phyloP scores from a whole-genome alignment of 495 filamentous ascomycete genomes.

The Aspergillus homomorphus region DNA sequence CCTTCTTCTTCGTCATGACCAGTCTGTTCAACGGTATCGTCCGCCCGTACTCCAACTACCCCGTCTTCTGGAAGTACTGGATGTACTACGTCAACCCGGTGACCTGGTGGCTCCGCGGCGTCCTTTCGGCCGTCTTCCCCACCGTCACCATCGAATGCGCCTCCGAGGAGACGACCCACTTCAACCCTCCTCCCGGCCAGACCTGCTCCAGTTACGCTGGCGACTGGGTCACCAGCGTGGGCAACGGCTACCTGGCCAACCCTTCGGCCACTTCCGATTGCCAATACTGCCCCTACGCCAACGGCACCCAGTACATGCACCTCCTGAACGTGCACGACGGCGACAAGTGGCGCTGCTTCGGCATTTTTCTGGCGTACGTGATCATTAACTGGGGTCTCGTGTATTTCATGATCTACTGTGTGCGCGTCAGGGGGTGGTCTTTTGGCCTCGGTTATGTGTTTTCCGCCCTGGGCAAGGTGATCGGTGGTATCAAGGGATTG shows the following conservation, averaged over 20 bases:
- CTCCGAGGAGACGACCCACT: constrained; percentile 58
- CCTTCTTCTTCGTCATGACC: constrained; percentile 80
- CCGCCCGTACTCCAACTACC: constrained; percentile 55
- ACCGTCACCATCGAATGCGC: constrained; percentile 56
- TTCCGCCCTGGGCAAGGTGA: constrained; percentile 44
- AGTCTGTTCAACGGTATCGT: constrained; percentile 74
- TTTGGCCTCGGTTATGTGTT: constrained; percentile 67
- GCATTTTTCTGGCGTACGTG: constrained; percentile 74
- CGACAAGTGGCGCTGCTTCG: constrained; percentile 73
- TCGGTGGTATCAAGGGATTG: constrained; percentile 39
- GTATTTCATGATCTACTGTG: constrained; percentile 82
- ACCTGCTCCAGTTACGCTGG: constrained; percentile 62
- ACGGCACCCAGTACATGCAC: constrained; percentile 63
- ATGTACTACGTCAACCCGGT: constrained; percentile 70
- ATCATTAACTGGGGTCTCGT: constrained; percentile 75
- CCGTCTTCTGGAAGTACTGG: constrained; percentile 78
- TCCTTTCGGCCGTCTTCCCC: constrained; percentile 60
- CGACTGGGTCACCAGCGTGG: constrained; percentile 44
- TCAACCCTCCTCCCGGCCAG: constrained; percentile 59
- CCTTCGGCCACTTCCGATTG: constrained; percentile 56
- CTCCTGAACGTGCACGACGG: constrained; percentile 62
- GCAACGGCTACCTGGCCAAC: constrained; percentile 58
- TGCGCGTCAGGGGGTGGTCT: constrained; percentile 67
- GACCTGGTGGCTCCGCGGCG: constrained; percentile 71
- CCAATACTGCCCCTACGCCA: constrained; percentile 69